Evolutionary conservation across 2,329 filamentous ascomycete species (phyloP).

Genomic region (Fusarium domesticum): DNA sequence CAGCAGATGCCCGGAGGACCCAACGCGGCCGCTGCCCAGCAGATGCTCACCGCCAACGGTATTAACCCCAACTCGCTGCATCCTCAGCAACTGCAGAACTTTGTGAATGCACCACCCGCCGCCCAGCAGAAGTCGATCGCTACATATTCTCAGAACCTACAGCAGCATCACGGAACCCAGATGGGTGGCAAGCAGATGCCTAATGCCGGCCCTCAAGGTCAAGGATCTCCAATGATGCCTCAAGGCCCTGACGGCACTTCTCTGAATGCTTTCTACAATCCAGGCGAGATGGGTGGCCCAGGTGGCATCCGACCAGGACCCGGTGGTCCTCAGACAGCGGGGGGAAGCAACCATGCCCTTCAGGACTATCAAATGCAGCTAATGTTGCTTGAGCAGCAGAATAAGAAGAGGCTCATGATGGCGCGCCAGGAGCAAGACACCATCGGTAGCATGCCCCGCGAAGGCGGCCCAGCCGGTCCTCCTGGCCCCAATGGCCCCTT

Average conservation of each 20-base stretch:
- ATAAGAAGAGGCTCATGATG: conserved; percentile 83
- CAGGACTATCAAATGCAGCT: conserved; percentile 89
- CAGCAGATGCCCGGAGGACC: conserved; percentile 61
- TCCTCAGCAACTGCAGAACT: conserved; percentile 69
- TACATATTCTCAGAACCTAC: conserved; percentile 80
- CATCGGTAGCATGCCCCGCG: conserved; percentile 48
- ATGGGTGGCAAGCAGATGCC: conserved; percentile 80
- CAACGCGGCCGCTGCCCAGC: conserved; percentile 51
- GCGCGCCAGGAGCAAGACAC: conserved; percentile 75
- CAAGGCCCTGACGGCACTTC: conserved; percentile 64
- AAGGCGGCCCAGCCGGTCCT: conserved; percentile 50
- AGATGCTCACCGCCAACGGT: conserved; percentile 64
- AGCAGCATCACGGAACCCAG: conserved; percentile 76
- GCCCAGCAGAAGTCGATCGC: conserved; percentile 81
- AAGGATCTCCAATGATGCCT: conserved; percentile 80
- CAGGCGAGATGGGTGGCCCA: conserved; percentile 55
- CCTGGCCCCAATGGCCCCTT: conserved; percentile 62
- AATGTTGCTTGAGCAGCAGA: conserved; percentile 83
- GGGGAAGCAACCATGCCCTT: conserved; percentile 69
- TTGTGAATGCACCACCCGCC: conserved; percentile 52
- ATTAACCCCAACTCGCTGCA: conserved; percentile 74
- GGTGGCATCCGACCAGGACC: conserved; percentile 57
- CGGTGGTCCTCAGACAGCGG: conserved; percentile 46
- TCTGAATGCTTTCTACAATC: conserved; percentile 61
- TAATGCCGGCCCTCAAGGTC: conserved; percentile 67